Evolutionary conservation across 345 rosid species (phyloP).

Genomic region (Salix suchowensis): DNA sequence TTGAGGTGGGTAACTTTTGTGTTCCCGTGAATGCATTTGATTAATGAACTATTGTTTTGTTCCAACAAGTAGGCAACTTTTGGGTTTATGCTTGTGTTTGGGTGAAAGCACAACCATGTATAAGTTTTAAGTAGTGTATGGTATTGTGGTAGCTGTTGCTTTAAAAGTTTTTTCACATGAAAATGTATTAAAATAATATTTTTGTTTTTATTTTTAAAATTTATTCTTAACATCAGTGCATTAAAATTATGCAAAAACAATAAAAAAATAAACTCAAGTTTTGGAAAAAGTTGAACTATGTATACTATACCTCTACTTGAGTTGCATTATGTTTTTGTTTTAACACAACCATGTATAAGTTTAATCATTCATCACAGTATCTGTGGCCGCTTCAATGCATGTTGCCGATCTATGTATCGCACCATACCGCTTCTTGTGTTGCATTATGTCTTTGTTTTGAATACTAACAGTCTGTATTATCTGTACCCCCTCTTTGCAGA

Average conservation of each 20-base stretch:
- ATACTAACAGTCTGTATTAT: not conserved
- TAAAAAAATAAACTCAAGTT: too few species aligned
- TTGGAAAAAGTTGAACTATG: too few species aligned
- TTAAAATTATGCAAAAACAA: too few species aligned
- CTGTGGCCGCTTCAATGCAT: not conserved
- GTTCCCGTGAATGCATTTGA: not conserved
- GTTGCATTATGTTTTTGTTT: not conserved
- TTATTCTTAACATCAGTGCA: too few species aligned
- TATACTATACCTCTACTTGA: not conserved
- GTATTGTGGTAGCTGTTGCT: too few species aligned
- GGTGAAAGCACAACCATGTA: not conserved
- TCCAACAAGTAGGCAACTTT: not conserved
- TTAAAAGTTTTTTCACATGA: too few species aligned
- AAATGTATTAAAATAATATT: too few species aligned
- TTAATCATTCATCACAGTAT: not conserved
- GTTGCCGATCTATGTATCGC: not conserved
- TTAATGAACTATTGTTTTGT: not conserved
- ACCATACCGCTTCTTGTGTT: not conserved
- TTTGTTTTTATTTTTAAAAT: too few species aligned
- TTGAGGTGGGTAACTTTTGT: constrained; percentile 54
- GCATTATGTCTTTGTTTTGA: not conserved
- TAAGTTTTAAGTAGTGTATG: too few species aligned
- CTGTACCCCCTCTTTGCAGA: constrained; percentile 40
- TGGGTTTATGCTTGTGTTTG: not conserved
- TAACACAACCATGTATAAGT: not conserved